Conservation (phyloP, 1,284 basidiomycete genomes). For the Ceratobasidium sp. region DNA sequence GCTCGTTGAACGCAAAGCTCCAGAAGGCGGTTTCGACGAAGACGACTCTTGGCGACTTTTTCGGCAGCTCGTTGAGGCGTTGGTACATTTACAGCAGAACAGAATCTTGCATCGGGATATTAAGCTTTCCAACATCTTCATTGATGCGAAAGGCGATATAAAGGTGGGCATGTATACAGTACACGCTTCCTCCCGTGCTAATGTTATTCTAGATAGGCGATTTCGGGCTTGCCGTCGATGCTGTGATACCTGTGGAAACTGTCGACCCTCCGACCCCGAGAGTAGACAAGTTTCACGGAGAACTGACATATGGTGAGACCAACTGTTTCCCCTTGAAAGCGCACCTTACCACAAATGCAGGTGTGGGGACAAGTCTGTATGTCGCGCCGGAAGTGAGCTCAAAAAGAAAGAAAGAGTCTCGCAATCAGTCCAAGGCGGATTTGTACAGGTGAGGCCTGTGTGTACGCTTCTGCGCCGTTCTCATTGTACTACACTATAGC, state of each 20-base stretch:
- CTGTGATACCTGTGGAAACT: slow-evolving; percentile 77
- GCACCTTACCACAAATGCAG: slow-evolving; percentile 55
- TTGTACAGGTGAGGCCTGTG: slow-evolving; percentile 92
- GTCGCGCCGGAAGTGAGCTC: slow-evolving; percentile 84
- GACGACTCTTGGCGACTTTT: slow-evolving; percentile 92
- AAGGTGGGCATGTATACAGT: slow-evolving; percentile 63
- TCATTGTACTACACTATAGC: slow-evolving; percentile 13
- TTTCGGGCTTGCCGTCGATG: slow-evolving; percentile 91
- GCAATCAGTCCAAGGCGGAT: slow-evolving; percentile 85
- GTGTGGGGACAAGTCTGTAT: slow-evolving; percentile 92
- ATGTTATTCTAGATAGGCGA: slow-evolving; percentile 72
- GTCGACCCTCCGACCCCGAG: slow-evolving; percentile 62
- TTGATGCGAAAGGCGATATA: slow-evolving; percentile 88
- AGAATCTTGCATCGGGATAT: slow-evolving; percentile 95
- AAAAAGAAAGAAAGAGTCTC: slow-evolving; percentile 64
- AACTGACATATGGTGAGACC: slow-evolving; percentile 75
- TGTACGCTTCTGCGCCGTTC: slow-evolving; percentile 43
- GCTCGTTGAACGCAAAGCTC: slow-evolving; percentile 51
- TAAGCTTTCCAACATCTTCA: slow-evolving; percentile 92
- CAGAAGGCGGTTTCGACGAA: slow-evolving; percentile 82
- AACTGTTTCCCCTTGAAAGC: background rate
- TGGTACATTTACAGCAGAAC: slow-evolving; percentile 88
- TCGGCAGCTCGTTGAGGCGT: slow-evolving; percentile 91
- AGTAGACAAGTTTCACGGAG: slow-evolving; percentile 59
- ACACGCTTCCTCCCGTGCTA: slow-evolving; percentile 10